Percentiles rank a stretch among this genome's conserved stretches.
Evolutionary conservation across 257 asterid species (phyloP).

Genomic region (Solanum okadae): DNA sequence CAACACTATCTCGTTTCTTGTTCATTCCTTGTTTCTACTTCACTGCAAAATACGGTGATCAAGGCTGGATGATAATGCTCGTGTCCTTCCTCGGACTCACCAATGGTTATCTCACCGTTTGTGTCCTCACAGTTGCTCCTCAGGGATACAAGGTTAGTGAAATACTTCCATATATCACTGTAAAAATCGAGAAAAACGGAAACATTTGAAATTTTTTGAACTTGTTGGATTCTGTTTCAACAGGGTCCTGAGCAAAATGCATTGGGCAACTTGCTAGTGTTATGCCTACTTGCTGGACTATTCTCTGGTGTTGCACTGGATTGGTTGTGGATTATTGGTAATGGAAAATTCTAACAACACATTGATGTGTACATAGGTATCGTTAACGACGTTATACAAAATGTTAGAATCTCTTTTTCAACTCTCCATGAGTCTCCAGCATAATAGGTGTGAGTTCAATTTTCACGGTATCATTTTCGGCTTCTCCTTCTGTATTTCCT

Average conservation of each 20-base stretch:
- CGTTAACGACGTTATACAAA: background rate
- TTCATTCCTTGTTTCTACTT: constrained; percentile 37
- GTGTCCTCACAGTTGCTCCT: constrained; percentile 32
- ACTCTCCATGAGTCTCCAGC: background rate
- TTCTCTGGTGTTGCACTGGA: constrained; percentile 26
- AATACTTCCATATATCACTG: background rate
- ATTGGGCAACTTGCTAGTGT: constrained; percentile 20
- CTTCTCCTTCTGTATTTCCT: background rate
- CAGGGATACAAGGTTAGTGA: constrained; percentile 32
- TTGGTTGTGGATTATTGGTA: constrained; percentile 35
- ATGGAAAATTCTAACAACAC: background rate
- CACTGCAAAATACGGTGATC: constrained; percentile 38
- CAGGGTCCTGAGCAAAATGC: constrained; percentile 40
- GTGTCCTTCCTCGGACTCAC: constrained; percentile 32
- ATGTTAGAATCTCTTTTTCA: background rate
- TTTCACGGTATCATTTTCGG: background rate
- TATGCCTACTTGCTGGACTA: constrained; percentile 20
- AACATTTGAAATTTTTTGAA: background rate
- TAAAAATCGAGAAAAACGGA: background rate
- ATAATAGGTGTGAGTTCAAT: background rate
- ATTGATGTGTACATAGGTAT: background rate
- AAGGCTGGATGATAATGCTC: constrained; percentile 42
- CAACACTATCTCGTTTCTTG: constrained; percentile 26
- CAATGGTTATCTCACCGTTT: constrained; percentile 37
- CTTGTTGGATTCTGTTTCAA: background rate